These are phyloP conservation scores for Rutidosis leptorrhynchoides DNA, from an alignment of 129 eudicot genomes.

Conservation along the genomic window DNA sequence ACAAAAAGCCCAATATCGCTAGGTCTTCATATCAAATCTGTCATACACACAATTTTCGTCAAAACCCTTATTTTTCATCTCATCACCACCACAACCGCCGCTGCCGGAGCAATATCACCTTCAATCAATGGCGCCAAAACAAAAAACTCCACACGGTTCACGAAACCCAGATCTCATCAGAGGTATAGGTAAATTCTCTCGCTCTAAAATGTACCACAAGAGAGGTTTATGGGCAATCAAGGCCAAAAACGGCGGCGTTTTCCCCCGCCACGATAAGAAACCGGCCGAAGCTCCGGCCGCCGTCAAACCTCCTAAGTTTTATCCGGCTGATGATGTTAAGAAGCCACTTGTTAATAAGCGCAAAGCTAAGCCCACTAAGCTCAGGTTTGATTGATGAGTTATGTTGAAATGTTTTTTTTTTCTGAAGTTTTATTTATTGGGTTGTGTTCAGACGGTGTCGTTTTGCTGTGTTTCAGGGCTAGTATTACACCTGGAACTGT, in stretches of 20 bases:
- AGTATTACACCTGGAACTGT: constrained; percentile 61
- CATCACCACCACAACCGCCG: not conserved
- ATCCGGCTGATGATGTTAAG: constrained; percentile 69
- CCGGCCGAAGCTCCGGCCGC: constrained; percentile 30
- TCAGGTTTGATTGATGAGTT: constrained; percentile 33
- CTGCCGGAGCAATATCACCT: constrained; percentile 1
- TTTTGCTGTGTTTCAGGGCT: constrained; percentile 26
- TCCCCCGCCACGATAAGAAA: constrained; percentile 41
- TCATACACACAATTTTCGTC: not conserved
- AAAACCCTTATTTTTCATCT: not conserved
- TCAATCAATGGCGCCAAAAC: constrained; percentile 10
- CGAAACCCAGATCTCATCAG: constrained; percentile 22
- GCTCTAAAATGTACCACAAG: constrained; percentile 57
- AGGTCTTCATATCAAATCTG: not conserved
- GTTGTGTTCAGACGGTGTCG: not conserved
- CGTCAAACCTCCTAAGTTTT: constrained; percentile 49
- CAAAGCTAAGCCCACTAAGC: constrained; percentile 62
- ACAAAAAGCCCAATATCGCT: not conserved
- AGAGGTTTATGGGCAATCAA: constrained; percentile 58
- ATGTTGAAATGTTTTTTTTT: not conserved
- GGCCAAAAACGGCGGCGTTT: constrained; percentile 51
- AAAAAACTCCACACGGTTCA: not conserved
- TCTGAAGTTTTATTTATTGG: not conserved
- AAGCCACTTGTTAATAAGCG: constrained; percentile 61
- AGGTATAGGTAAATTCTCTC: constrained; percentile 42